Evolutionary conservation across 441 rosid genomes (phyloP), one percentile per base, ranked within the genome.

Genomic region (Erysimum pusillum): DNA sequence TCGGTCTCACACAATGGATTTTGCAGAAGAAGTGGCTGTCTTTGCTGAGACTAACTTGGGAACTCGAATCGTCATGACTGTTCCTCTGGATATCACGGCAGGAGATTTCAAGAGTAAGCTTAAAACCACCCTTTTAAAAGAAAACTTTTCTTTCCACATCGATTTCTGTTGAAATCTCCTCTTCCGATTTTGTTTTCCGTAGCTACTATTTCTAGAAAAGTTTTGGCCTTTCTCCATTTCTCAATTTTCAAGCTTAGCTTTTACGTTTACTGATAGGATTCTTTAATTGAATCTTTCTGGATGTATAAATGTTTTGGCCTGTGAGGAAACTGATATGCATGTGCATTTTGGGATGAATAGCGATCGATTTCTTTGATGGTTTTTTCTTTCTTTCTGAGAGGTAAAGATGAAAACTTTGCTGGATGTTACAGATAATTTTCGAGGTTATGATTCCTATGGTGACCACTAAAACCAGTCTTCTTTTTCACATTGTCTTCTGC

Each of bases 21-120:
- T 76, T 14, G 39, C 64, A 1, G 52, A 49, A 1, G 42, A 49
- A 80, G 86, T 85, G 18, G 83, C 86, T 1, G 86, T 86, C 46
- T 91, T 87, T 53, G 65, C 73, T 11, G 89, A 83, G 71, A 89
- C 88, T 15, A 84, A 74, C 85, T 66, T 88, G 53, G 87, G 81
- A 65, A 91, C 92, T 69, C 85, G 78, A 81, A 80, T 91, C 42
- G 91, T 80, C 75, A 60, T 89, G 67, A 56, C 84, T 25, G 88
- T 79, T 64, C 69, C 85, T 71, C 80, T 82, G 8, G 82, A 84
- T 39, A 79, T 84, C 77, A 78, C 83, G 7, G 83, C 83, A 13
- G 69, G 64, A 60, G 87, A 77, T 71, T 84, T 87, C 76, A 86
- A 81, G 80, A 83, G 97, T 87, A 76, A 77, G 76, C 67, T 36